Evolutionary conservation across 78 protist genomes (phyloP).

Genomic region (Dictyostelium capitatum): DNA sequence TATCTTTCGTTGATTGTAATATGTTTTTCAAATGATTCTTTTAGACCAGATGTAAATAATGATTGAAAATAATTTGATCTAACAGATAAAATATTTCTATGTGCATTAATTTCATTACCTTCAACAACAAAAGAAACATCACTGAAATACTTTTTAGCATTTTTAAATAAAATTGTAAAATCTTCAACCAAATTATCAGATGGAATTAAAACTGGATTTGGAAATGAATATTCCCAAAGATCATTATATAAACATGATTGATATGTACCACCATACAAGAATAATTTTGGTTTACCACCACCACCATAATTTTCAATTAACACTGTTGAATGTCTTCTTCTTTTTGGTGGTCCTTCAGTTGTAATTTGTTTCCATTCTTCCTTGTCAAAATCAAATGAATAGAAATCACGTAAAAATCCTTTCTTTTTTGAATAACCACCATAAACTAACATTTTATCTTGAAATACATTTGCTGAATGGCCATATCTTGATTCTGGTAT

Average conservation of each 20-base stretch:
- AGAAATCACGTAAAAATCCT: conserved; percentile 60
- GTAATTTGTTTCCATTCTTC: conserved; percentile 42
- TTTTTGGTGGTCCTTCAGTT: conserved; percentile 55
- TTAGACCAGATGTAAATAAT: conserved; percentile 37
- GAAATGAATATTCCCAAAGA: conserved; percentile 65
- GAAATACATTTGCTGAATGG: conserved; percentile 44
- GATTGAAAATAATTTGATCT: conserved; percentile 46
- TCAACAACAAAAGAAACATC: conserved; percentile 35
- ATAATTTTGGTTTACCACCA: conserved; percentile 1
- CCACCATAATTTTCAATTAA: conserved; percentile 15
- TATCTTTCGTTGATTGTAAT: conserved; percentile 43
- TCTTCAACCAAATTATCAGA: conserved; percentile 25
- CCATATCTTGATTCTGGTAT: conserved; percentile 11
- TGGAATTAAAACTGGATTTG: conserved; percentile 50
- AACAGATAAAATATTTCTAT: conserved; percentile 38
- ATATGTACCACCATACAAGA: conserved; percentile 67
- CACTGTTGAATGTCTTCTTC: conserved; percentile 32
- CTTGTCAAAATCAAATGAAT: conserved; percentile 41
- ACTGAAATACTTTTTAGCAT: conserved; percentile 60
- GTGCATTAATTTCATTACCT: conserved; percentile 43
- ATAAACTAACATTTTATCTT: conserved; percentile 62
- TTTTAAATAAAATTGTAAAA: conserved; percentile 28
- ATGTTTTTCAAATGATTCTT: conserved; percentile 55
- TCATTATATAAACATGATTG: conserved; percentile 65
- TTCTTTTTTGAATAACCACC: conserved; percentile 63